A percentile compares a stretch with the other conserved stretches of the same genome.
Conservation (phyloP, 192 early-diverging fungal species). For the Allomyces macrogynus region DNA sequence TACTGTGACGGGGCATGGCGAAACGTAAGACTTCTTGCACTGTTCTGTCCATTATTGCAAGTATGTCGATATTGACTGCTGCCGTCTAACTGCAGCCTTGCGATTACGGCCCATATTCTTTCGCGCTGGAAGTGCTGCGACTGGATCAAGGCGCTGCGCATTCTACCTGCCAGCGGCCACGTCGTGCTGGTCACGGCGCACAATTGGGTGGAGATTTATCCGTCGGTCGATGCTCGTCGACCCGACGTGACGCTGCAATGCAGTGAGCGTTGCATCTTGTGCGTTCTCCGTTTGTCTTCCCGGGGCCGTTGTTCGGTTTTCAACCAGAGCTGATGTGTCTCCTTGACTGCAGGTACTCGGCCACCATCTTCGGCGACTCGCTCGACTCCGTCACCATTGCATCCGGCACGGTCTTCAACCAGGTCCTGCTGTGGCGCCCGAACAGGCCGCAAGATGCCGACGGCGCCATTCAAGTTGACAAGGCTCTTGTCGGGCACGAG, state of each 20-base stretch:
- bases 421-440: conserved; percentile 51
- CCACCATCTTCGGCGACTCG: conserved; percentile 40
- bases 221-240: neutral
- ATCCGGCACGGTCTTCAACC: conserved; percentile 67
- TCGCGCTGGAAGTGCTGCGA: neutral
- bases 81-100: neutral
- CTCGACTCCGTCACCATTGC: conserved; percentile 29
- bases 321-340: too few species aligned
- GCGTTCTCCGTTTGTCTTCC: too few species aligned
- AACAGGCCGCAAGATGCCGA: conserved; percentile 12
- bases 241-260: neutral
- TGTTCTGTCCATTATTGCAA: neutral
- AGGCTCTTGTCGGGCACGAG: conserved; percentile 33
- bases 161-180: neutral
- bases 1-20: neutral
- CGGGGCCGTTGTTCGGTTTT: too few species aligned
- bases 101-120: neutral
- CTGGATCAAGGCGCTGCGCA: neutral
- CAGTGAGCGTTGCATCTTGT: neutral
- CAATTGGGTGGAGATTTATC: neutral
- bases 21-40: too few species aligned
- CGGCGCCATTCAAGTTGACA: conserved; percentile 18
- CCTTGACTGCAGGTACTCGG: conserved; percentile 26
- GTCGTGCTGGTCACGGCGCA: neutral
- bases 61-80: neutral